Evolutionary conservation across 805 yeast genomes (phyloP).

Genomic region (Torulaspora maleeae): DNA sequence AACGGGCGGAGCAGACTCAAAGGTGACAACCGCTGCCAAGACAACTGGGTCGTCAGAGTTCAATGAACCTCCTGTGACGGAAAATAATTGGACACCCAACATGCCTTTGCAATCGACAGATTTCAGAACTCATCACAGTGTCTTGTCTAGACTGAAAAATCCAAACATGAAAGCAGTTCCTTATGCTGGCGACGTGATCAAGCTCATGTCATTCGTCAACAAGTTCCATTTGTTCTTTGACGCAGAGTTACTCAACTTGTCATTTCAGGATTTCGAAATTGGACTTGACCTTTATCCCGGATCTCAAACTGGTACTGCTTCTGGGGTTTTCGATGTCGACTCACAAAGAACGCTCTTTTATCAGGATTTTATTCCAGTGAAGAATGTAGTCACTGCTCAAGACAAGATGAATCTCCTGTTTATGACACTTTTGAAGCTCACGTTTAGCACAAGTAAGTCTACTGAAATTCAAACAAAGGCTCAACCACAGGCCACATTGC

Average conservation of each 20-base stretch:
- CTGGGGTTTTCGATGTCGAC: conserved; percentile 13
- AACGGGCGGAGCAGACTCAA: conserved; percentile 4
- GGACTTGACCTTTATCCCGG: conserved; percentile 29
- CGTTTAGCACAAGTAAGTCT: conserved; percentile 19
- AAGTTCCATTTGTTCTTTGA: conserved; percentile 28
- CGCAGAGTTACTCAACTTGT: conserved; percentile 21
- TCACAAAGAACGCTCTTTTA: conserved; percentile 9
- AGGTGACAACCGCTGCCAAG: conserved; percentile 1
- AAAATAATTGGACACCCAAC: conserved; percentile 30
- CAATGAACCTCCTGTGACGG: conserved; percentile 22
- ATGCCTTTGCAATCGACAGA: conserved; percentile 25
- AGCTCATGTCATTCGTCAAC: conserved; percentile 30
- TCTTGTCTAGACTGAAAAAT: conserved; percentile 19
- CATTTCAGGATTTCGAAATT: conserved; percentile 33
- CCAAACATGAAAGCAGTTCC: conserved; percentile 22
- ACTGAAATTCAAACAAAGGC: conserved; percentile 14
- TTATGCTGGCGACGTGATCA: conserved; percentile 32
- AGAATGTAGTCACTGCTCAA: conserved; percentile 22
- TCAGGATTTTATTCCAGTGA: conserved; percentile 17
- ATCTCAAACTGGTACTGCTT: conserved; percentile 14
- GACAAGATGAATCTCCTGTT: conserved; percentile 30
- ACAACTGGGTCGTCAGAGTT: conserved; percentile 10
- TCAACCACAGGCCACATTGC: conserved; percentile 18
- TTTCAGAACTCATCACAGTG: conserved; percentile 15
- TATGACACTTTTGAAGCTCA: conserved; percentile 23